Evolutionary conservation across 2,329 filamentous ascomycete genomes (phyloP), one percentile per base, ranked within the genome.

Genomic region (Alternaria tenuissima): DNA sequence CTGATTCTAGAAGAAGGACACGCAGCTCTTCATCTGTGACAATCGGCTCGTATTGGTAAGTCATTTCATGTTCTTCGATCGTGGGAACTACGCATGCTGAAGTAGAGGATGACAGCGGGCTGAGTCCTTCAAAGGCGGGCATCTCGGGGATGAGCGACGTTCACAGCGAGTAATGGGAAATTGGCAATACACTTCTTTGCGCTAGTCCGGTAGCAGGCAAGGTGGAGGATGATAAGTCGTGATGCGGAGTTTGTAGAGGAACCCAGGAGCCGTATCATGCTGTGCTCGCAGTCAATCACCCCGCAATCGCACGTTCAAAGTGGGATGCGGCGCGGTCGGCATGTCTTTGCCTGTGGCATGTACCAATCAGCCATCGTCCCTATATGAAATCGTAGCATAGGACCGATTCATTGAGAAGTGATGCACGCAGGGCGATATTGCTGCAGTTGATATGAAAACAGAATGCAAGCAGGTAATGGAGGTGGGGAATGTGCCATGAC

Each of bases 221-320:
- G 0, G 8, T 30, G 28, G 4, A 30, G 2, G 1, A 30, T 30
- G 28, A 1, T 4, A 0, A 4, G 1, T 30, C 8, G 9, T 30
- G 28, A 30, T 30, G 28, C 28, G 28, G 28, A 30, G 28, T 30
- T 30, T 11, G 24, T 4, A 11, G 8, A 30, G 9, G 8, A 30
- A 11, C 28, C 8, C 28, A 24, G 2, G 0, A 4, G 1, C 39
- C 22, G 20, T 42, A 5, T n/a, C 16, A 16, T 8, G 4, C n/a
- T 4, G 2, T 4, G 7, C 9, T 26, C 4, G 9, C n/a, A 46
- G n/a, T 46, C 43, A n/a, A 26, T 1, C 28, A 32, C 43, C 43
- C 43, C 43, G 26, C 43, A 46, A 16, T 8, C 8, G 43, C 43
- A 26, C n/a, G 0, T 7, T 3, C 26, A 14, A 30, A 5, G 18